Evolutionary conservation across 2,329 filamentous ascomycete species (phyloP).

Genomic region (Verticillium dahliae): DNA sequence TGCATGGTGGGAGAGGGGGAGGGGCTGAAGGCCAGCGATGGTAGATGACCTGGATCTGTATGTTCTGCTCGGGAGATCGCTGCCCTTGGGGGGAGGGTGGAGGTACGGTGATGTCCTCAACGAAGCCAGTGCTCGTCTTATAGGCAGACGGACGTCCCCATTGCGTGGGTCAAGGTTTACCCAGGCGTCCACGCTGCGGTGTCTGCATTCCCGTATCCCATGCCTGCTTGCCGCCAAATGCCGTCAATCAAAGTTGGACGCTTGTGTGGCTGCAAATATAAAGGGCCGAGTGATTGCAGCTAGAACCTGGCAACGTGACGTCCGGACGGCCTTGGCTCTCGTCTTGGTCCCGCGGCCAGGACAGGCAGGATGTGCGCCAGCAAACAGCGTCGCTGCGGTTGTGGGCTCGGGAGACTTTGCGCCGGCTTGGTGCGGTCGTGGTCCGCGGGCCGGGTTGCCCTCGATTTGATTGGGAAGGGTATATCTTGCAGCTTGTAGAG

Average conservation of each 20-base stretch:
- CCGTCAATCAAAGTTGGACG: slow-evolving; percentile 1
- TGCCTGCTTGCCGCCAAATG: background rate
- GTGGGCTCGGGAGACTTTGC: background rate
- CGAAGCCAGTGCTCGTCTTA: too few relatives aligned
- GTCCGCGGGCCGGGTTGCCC: background rate
- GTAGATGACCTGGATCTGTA: background rate
- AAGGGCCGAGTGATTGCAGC: background rate
- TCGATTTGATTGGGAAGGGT: slow-evolving; percentile 2
- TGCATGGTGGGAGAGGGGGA: slow-evolving; percentile 4
- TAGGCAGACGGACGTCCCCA: too few relatives aligned
- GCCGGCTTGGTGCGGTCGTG: slow-evolving; percentile 1
- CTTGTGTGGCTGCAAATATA: background rate
- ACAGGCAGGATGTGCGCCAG: background rate
- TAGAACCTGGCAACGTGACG: background rate
- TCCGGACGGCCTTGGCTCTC: background rate
- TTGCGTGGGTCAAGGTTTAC: too few relatives aligned
- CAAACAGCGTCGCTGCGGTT: background rate
- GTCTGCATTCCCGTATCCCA: too few relatives aligned
- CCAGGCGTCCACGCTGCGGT: too few relatives aligned
- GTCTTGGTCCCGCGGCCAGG: background rate
- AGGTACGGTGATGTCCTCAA: too few relatives aligned
- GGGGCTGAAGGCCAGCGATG: background rate
- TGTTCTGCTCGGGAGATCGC: background rate
- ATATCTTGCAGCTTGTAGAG: background rate
- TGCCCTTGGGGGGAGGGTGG: too few relatives aligned